Percentiles rank a stretch among this genome's conserved stretches.
Evolutionary conservation across 805 yeast genomes (phyloP).

Genomic region (Saccharomycopsis synnaedendra): DNA sequence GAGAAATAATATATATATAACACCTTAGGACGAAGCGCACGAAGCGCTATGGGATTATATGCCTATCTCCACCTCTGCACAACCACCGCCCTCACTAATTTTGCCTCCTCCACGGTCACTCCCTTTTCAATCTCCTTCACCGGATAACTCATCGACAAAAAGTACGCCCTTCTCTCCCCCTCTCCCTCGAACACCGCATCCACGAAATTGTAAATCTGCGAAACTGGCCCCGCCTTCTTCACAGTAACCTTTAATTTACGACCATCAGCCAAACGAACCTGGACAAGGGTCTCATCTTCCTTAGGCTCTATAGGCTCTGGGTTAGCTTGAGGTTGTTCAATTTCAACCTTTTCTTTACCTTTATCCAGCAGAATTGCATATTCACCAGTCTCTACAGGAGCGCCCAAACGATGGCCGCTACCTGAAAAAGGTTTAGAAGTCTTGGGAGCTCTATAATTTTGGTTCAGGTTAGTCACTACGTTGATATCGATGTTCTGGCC

Average conservation of each 20-base stretch:
- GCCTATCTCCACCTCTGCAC: constrained; percentile 65
- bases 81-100: constrained; percentile 72
- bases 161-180: constrained; percentile 35
- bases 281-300: constrained; percentile 64
- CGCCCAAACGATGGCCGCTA: constrained; percentile 75
- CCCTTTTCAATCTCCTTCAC: constrained; percentile 53
- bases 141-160: constrained; percentile 74
- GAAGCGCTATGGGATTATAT: no score
- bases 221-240: constrained; percentile 52
- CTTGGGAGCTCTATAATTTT: constrained; percentile 67
- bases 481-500: constrained; percentile 92
- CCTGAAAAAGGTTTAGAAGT: constrained; percentile 47
- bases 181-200: constrained; percentile 29
- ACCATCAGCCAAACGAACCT: constrained; percentile 78
- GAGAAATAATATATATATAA: no score
- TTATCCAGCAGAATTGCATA: constrained; percentile 3
- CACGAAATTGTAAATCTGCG: constrained; percentile 59
- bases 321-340: background rate
- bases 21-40: no score
- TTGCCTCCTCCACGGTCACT: constrained; percentile 59
- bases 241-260: constrained; percentile 54
- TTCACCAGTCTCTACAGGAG: constrained; percentile 73
- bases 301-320: constrained; percentile 19
- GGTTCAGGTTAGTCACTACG: constrained; percentile 71
- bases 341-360: constrained; percentile 19